Base-by-base conservation (phyloP, 805 yeast species). In the Candida saitoana region DNA sequence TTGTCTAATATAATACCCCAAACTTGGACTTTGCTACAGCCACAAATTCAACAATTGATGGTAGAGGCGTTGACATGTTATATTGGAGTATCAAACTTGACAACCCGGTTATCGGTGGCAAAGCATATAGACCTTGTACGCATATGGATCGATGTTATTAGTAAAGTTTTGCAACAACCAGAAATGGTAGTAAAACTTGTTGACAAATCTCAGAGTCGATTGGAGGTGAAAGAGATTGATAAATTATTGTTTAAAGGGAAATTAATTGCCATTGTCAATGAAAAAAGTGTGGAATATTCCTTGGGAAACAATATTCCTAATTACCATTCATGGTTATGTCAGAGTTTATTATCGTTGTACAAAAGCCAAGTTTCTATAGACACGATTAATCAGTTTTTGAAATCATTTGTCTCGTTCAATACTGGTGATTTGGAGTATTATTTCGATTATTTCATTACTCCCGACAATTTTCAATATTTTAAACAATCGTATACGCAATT, bases 171-270 rank as follows among this genome's bases (percentile, higher is more conserved):
- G 17, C 18, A 24, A 9, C 30, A 36, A 15, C 20, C 17, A n/a
- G 18, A 36, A 3, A 11, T 36, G 11, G 4, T 36, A 8, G 17
- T 22, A 25, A n/a, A 36, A n/a, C 18, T 36, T 9, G 30, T 36
- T 5, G 20, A 36, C 5, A 14, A 24, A 14, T 15, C 18, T 8
- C 9, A 15, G 5, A 25, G 32, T 7, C 16, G 34, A 2, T 19
- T 53, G 5, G 57, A 56, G 24, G 25, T 45, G 6, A 57, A 56
- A 34, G 73, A 69, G 42, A 44, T 65, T n/a, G 72, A 67, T 37
- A 63, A 62, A 38, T 48, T 69, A 4, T n/a, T 69, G 7, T 69
- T 61, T 46, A 65, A 55, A 34, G 73, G 73, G 0, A 55, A 50
- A 36, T 39, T 49, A 8, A 61, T 54, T 34, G 42, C 65, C 1